Conservation (phyloP, 2,329 filamentous ascomycete species). For the Paraphoma sp. region DNA sequence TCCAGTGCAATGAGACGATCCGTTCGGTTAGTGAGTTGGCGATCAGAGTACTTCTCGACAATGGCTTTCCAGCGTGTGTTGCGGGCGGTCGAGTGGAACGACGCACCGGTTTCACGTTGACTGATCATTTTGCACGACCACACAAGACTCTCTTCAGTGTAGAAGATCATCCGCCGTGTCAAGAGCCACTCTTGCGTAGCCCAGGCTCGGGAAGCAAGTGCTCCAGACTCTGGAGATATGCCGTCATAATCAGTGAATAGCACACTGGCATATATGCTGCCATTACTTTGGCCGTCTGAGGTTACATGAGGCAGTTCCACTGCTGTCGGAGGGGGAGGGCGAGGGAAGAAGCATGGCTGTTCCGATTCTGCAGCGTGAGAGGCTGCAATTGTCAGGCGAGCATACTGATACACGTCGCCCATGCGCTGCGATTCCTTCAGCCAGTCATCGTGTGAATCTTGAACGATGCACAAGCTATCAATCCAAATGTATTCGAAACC, state of each 20-base stretch:
- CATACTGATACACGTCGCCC: slow-evolving; percentile 19
- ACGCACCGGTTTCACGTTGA: slow-evolving; percentile 29
- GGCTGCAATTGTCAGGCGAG: slow-evolving; percentile 18
- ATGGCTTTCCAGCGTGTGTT: slow-evolving; percentile 30
- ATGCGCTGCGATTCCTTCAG: slow-evolving; percentile 20
- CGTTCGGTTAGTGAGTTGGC: slow-evolving; percentile 6
- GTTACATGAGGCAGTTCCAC: slow-evolving; percentile 19
- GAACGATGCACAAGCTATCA: slow-evolving; percentile 21
- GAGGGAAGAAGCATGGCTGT: slow-evolving; percentile 21
- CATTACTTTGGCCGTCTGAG: slow-evolving; percentile 8
- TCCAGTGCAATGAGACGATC: slow-evolving; percentile 29
- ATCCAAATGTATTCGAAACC: slow-evolving; percentile 25
- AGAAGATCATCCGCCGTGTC: slow-evolving; percentile 28
- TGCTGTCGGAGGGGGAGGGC: slow-evolving; percentile 5
- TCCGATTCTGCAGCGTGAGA: slow-evolving; percentile 22
- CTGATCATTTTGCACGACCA: slow-evolving; percentile 29
- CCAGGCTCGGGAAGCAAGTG: slow-evolving; percentile 23
- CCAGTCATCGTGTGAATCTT: slow-evolving; percentile 22
- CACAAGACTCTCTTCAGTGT: slow-evolving; percentile 19
- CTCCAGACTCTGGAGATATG: slow-evolving; percentile 7
- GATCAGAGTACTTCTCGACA: slow-evolving; percentile 24
- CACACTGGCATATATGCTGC: slow-evolving; percentile 16
- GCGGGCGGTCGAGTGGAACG: slow-evolving; percentile 24
- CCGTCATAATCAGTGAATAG: slow-evolving; percentile 16
- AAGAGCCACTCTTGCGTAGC: slow-evolving; percentile 30